phyloP scores from a whole-genome alignment of 2,329 filamentous ascomycete genomes.

The Canariomyces notabilis region DNA sequence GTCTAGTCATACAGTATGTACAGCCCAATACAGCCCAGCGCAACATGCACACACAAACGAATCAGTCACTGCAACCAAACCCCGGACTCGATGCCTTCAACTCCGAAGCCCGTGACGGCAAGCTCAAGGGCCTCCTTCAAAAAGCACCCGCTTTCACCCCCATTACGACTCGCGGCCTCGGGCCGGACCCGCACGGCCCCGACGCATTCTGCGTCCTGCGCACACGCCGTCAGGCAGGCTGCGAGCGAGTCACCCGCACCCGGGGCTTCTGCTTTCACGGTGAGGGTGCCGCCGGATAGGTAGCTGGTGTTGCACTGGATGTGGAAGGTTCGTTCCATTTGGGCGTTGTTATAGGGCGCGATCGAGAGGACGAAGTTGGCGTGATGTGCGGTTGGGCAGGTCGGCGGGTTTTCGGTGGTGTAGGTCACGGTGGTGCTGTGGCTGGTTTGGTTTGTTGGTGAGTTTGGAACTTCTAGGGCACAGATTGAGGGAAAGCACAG shows the following conservation, averaged over 20 bases:
- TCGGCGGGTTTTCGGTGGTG: not conserved
- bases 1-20: too few species aligned
- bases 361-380: constrained; percentile 9
- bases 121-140: constrained; percentile 17
- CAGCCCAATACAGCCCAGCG: not conserved
- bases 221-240: constrained; percentile 18
- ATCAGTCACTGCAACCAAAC: constrained; percentile 15
- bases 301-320: constrained; percentile 15
- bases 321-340: constrained; percentile 6
- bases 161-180: not conserved
- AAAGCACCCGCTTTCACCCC: constrained; percentile 10
- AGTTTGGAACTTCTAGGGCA: not conserved
- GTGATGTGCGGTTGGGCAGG: constrained; percentile 11
- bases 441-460: not conserved
- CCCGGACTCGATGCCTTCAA: constrained; percentile 7
- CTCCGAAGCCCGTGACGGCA: not conserved
- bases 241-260: constrained; percentile 1
- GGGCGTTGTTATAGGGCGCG: not conserved
- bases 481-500: too few species aligned
- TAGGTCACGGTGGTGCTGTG: not conserved
- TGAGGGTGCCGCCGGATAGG: constrained; percentile 9
- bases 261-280: not conserved
- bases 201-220: constrained; percentile 10
- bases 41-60: not conserved
- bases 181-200: constrained; percentile 14